Evolutionary conservation across 192 early-diverging fungal genomes (phyloP).

Genomic region (Gigaspora rosea): DNA sequence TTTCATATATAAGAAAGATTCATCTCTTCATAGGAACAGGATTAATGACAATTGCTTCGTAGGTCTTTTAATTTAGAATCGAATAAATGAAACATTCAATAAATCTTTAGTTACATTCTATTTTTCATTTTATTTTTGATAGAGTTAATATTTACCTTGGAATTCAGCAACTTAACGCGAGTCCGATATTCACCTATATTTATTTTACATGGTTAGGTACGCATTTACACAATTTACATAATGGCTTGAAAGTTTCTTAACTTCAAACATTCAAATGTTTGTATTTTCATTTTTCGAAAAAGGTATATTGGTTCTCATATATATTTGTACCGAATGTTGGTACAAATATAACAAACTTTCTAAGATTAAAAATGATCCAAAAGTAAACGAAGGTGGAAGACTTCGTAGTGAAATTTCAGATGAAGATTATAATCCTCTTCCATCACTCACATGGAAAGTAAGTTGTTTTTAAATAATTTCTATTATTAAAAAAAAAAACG

Average conservation of each 20-base stretch:
- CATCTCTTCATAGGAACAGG: conserved; percentile 8
- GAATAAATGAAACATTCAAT: not conserved
- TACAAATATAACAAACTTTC: not conserved
- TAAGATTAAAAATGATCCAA: not conserved
- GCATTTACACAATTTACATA: too few species aligned
- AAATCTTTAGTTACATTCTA: not conserved
- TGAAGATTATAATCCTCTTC: not conserved
- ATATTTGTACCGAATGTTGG: not conserved
- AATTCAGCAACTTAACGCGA: not conserved
- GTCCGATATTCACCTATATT: too few species aligned
- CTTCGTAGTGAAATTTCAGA: not conserved
- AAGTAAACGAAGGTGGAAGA: too few species aligned
- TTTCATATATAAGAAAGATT: conserved; percentile 1
- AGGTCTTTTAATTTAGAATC: not conserved
- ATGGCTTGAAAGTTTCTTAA: too few species aligned
- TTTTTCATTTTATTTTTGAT: not conserved
- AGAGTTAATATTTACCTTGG: conserved; percentile 12
- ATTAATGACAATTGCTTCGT: conserved; percentile 3
- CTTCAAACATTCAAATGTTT: not conserved
- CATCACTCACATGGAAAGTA: not conserved
- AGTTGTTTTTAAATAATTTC: not conserved
- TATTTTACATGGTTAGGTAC: not conserved
- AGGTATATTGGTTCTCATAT: not conserved
- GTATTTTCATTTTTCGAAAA: not conserved
- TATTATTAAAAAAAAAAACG: not conserved